Conservation (phyloP, 2,329 filamentous ascomycete species). For the Cordyceps fumosorosea region DNA sequence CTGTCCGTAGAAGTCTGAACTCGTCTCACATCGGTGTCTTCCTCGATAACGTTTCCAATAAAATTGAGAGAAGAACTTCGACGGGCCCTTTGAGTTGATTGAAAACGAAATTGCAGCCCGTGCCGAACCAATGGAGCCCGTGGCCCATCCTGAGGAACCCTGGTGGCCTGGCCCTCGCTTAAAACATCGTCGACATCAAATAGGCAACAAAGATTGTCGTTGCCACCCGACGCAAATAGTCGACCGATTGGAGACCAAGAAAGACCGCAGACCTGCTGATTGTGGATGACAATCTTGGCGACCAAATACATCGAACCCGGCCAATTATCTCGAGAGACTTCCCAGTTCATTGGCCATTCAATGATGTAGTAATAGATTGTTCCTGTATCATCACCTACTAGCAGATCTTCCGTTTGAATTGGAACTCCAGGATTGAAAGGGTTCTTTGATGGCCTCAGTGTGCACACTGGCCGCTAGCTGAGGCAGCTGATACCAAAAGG, state of each 20-base stretch:
- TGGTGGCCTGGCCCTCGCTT: conserved; percentile 9
- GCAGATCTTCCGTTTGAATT: conserved; percentile 71
- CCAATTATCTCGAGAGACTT: conserved; percentile 62
- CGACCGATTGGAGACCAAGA: conserved; percentile 74
- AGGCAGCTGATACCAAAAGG: conserved; percentile 70
- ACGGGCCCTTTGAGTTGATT: not conserved
- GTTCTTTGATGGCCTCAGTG: conserved; percentile 45
- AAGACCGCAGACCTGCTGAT: conserved; percentile 89
- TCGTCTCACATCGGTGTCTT: conserved; percentile 21
- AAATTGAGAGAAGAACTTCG: not conserved
- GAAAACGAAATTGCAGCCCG: conserved; percentile 1
- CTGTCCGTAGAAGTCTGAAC: conserved; percentile 25
- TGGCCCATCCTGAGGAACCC: not conserved
- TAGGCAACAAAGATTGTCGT: conserved; percentile 83
- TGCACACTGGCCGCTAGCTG: conserved; percentile 65
- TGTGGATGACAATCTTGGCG: conserved; percentile 70
- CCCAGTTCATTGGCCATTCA: conserved; percentile 69
- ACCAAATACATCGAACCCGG: conserved; percentile 71
- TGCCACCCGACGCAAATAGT: conserved; percentile 80
- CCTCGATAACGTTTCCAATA: conserved; percentile 1
- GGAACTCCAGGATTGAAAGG: conserved; percentile 38
- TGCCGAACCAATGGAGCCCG: conserved; percentile 9
- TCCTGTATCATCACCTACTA: conserved; percentile 79
- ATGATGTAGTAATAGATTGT: conserved; percentile 82
- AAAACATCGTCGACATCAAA: conserved; percentile 63